Percentiles rank a stretch among this genome's conserved stretches.
phyloP scores from a whole-genome alignment of 495 filamentous ascomycete species.

The Cairneyella variabilis region DNA sequence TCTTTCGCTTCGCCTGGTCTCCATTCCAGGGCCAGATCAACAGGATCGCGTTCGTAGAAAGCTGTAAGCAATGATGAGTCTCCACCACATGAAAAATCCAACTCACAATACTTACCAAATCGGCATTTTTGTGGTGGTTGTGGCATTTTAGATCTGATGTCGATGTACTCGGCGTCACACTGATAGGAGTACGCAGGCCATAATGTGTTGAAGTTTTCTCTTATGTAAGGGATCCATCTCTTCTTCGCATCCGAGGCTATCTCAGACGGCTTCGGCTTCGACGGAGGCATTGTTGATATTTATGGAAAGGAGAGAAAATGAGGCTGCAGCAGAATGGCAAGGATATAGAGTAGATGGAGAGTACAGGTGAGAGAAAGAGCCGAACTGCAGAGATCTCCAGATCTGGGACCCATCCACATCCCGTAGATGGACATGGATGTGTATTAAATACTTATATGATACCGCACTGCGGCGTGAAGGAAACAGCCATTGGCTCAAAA shows the following conservation, averaged over 20 bases:
- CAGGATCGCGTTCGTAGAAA: constrained; percentile 52
- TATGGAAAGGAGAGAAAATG: constrained; percentile 2
- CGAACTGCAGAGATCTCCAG: no score
- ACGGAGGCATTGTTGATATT: constrained; percentile 47
- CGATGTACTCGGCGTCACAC: constrained; percentile 19
- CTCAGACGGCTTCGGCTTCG: constrained; percentile 63
- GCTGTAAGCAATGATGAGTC: constrained; percentile 10
- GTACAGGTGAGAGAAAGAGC: no score
- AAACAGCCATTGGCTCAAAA: no score
- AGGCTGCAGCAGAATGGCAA: not conserved
- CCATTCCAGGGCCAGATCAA: constrained; percentile 66
- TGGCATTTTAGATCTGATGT: no score
- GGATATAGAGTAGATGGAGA: no score
- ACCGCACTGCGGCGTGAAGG: no score
- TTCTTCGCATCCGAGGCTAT: constrained; percentile 67
- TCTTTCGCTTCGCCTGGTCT: constrained; percentile 22
- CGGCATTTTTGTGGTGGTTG: not conserved
- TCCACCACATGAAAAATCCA: no score
- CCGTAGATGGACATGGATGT: no score
- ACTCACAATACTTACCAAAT: constrained; percentile 5
- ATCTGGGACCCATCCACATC: no score
- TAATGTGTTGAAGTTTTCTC: constrained; percentile 39
- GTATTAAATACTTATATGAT: no score
- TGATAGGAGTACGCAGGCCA: constrained; percentile 46
- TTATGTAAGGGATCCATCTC: constrained; percentile 57